phyloP scores from a whole-genome alignment of 306 rosid species.

The Citrullus colocynthis region DNA sequence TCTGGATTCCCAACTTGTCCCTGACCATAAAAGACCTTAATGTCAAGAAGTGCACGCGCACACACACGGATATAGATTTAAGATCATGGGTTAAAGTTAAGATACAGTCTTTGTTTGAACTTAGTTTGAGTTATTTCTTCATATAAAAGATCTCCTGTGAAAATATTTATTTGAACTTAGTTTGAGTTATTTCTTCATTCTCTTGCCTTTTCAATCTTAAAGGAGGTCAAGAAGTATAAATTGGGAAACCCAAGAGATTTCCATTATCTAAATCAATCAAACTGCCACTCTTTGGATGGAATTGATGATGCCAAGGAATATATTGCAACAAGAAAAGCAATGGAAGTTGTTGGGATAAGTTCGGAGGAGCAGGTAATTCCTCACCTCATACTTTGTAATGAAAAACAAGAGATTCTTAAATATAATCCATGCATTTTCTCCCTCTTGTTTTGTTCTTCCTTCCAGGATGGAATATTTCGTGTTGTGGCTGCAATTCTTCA shows the following conservation, averaged over 20 bases:
- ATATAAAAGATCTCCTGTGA: no score
- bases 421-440: slow-evolving; percentile 3
- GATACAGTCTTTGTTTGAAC: no score
- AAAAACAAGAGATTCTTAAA: slow-evolving; percentile 10
- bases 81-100: no score
- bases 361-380: slow-evolving; percentile 69
- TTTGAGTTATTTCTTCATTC: slow-evolving; percentile 4
- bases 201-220: slow-evolving; percentile 12
- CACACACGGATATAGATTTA: no score
- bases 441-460: slow-evolving; percentile 6
- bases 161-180: background rate
- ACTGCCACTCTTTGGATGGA: slow-evolving; percentile 78
- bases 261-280: slow-evolving; percentile 88
- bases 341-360: slow-evolving; percentile 94
- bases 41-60: background rate
- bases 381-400: slow-evolving; percentile 9
- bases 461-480: slow-evolving; percentile 90
- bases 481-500: slow-evolving; percentile 97
- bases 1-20: background rate
- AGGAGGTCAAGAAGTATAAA: slow-evolving; percentile 74
- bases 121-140: no score
- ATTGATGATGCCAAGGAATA: slow-evolving; percentile 78
- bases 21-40: background rate
- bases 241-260: slow-evolving; percentile 75
- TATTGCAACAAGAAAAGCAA: slow-evolving; percentile 69